Conservation (phyloP, 192 early-diverging fungal species). For the Helicostylum pulchrum region DNA sequence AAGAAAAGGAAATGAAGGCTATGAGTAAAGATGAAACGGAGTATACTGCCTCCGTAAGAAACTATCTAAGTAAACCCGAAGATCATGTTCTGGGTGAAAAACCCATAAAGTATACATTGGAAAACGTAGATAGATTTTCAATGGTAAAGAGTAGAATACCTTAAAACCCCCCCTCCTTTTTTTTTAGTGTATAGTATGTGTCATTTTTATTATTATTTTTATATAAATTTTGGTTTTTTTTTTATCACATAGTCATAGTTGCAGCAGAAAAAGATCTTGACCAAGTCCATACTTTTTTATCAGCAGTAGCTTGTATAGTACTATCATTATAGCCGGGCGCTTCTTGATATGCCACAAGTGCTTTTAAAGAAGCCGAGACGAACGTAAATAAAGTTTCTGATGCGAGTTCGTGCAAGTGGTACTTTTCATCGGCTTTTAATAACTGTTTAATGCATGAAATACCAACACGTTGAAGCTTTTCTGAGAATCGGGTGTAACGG, state of each 20-base stretch:
- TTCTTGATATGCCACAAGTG: constrained; percentile 54
- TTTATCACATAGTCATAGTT: neutral
- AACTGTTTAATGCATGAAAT: constrained; percentile 44
- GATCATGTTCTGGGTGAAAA: constrained; percentile 42
- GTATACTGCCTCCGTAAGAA: constrained; percentile 21
- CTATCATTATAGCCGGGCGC: constrained; percentile 38
- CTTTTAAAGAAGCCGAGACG: constrained; percentile 46
- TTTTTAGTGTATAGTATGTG: neutral
- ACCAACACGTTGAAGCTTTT: constrained; percentile 45
- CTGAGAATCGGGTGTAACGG: constrained; percentile 22
- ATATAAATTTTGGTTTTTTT: constrained; percentile 1
- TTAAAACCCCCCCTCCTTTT: constrained; percentile 32
- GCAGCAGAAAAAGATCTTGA: neutral
- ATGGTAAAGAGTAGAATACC: constrained; percentile 90
- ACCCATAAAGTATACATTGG: constrained; percentile 63
- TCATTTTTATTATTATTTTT: neutral
- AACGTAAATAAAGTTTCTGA: constrained; percentile 45
- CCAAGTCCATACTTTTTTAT: neutral
- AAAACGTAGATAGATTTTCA: constrained; percentile 86
- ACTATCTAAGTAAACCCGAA: constrained; percentile 33
- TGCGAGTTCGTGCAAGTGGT: constrained; percentile 49
- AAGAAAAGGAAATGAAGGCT: constrained; percentile 42
- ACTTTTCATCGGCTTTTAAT: constrained; percentile 50
- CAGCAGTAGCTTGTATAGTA: too few species aligned
- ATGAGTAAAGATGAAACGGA: constrained; percentile 42